Conservation (phyloP, 441 rosid species). For the Syzygium syzygioides region DNA sequence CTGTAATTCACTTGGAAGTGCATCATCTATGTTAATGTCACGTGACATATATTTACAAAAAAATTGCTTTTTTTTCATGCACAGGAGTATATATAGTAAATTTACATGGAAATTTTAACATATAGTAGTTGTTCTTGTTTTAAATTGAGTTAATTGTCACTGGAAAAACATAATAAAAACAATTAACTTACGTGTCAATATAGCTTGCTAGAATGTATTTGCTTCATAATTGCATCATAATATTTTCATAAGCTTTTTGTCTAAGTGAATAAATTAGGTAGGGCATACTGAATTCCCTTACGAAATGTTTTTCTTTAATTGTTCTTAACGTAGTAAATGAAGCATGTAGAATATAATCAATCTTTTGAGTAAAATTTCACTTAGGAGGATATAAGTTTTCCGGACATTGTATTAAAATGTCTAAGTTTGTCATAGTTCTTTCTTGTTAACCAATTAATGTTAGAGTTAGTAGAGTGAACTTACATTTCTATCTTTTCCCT, state of each 20-base stretch:
- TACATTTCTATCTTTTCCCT: neutral
- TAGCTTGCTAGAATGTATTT: neutral
- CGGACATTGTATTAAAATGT: neutral
- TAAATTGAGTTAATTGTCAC: neutral
- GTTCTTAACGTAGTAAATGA: neutral
- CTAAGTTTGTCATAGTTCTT: neutral
- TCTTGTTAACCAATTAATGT: neutral
- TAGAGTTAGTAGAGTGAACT: neutral
- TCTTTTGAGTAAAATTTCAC: neutral
- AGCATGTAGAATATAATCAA: neutral
- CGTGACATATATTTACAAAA: too few relatives aligned
- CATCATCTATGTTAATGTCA: neutral
- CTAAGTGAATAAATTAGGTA: neutral
- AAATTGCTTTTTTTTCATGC: neutral
- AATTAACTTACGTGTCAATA: neutral
- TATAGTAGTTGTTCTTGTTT: neutral
- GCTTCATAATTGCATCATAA: neutral
- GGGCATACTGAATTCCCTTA: neutral
- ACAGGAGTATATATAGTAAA: neutral
- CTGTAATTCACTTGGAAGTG: neutral
- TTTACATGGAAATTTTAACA: neutral
- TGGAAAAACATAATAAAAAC: neutral
- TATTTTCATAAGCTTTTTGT: neutral
- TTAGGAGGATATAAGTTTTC: neutral
- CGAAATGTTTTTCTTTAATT: neutral